These are phyloP conservation scores for Prosopis cineraria DNA, from an alignment of 306 rosid species.

Conservation along the genomic window DNA sequence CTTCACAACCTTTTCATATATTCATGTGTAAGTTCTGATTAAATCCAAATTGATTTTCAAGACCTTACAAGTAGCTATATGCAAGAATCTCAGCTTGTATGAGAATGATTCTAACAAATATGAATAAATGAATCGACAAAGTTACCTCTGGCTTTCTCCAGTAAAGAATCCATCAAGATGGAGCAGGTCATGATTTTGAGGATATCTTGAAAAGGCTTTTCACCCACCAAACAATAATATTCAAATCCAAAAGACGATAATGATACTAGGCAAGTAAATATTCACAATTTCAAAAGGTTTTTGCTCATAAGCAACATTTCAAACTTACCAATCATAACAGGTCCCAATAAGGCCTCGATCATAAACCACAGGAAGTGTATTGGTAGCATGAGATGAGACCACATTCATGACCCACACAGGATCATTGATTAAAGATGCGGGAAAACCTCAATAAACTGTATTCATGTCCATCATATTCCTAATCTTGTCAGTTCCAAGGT, in stretches of 20 bases:
- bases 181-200: slow-evolving; percentile 93
- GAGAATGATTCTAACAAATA: neutral
- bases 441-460: slow-evolving; percentile 87
- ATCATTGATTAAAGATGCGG: slow-evolving; percentile 74
- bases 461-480: slow-evolving; percentile 99
- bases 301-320: slow-evolving; percentile 22
- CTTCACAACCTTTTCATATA: neutral
- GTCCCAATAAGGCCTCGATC: slow-evolving; percentile 97
- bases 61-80: neutral
- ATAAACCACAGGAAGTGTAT: slow-evolving; percentile 83
- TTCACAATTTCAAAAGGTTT: neutral
- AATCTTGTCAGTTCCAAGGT: slow-evolving; percentile 76
- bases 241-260: slow-evolving; percentile 32
- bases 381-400: slow-evolving; percentile 79
- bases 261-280: neutral
- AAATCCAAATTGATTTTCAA: neutral
- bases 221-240: slow-evolving; percentile 67
- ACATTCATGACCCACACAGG: slow-evolving; percentile 99
- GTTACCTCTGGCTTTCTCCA: slow-evolving; percentile 91
- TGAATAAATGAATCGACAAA: slow-evolving; percentile 3
- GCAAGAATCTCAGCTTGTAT: neutral
- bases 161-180: slow-evolving; percentile 92
- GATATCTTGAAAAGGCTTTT: slow-evolving; percentile 97
- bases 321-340: slow-evolving; percentile 88
- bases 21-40: neutral